Base-by-base conservation (phyloP, 2,329 filamentous ascomycete species). In the Hypoxylon sp. region DNA sequence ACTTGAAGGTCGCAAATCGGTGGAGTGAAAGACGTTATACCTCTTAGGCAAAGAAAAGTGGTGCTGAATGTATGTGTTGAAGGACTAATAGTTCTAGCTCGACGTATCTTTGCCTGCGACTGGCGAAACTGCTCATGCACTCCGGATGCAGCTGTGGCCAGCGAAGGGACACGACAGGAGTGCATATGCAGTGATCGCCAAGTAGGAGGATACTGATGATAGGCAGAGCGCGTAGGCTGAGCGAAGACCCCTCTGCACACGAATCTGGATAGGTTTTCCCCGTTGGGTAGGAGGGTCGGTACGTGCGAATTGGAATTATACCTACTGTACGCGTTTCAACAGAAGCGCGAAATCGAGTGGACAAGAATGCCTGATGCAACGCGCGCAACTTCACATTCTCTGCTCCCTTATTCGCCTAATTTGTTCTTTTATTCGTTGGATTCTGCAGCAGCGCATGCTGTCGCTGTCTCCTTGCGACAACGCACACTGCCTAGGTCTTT, bases 171-270 rank as follows among this genome's bases (percentile, higher is more conserved):
- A 79, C 75, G 76, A 78, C 77, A 79, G 74, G 75, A 73, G 66
- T 75, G 78, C 78, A 79, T 78, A 78, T 79, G 77, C 78, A 79
- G 74, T 75, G 78, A 78, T 77, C 76, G 73, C 70, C 76, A 72
- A 72, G 71, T 69, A 72, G 68, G 72, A 73, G 71, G 71, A 73
- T 64, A 64, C 56, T 52, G 58, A 70, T 66, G 63, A 72, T 64
- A 70, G 71, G 63, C 39, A 64, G 59, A 62, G 56, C 17, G 58
- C 53, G 63, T 47, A 61, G 63, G 53, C 65, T 62, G 58, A 67
- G 50, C 50, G 56, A 63, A 63, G 39, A 63, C 62, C 29, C 50
- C 9, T 33, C 61, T 67, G 68, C 71, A 70, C 60, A 70, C 68
- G 50, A 56, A 65, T 65, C 70, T 72, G 56, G 65, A 62, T 31